Conservation (phyloP, 140 eudicot genomes). For the Oenanthe javanica region DNA sequence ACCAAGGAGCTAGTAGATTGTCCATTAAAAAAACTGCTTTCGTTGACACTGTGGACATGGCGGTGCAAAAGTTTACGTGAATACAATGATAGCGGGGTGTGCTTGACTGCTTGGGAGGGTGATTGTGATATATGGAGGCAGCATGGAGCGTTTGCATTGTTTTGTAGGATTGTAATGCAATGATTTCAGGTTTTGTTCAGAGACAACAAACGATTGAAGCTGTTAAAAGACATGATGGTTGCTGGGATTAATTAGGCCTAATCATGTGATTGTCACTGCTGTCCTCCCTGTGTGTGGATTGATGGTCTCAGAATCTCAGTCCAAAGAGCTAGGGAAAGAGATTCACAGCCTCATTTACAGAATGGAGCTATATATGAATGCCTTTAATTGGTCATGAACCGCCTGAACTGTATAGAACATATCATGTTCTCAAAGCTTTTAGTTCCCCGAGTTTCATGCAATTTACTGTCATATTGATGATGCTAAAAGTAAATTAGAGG, state of each 20-base stretch:
- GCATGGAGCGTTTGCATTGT: slow-evolving; percentile 25
- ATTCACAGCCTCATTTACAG: slow-evolving; percentile 16
- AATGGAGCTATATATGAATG: slow-evolving; percentile 10
- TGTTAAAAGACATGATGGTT: slow-evolving; percentile 48
- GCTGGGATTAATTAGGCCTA: slow-evolving; percentile 42
- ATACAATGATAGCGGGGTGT: slow-evolving; percentile 51
- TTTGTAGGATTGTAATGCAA: slow-evolving; percentile 66
- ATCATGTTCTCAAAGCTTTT: too few species aligned
- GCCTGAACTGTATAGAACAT: too few species aligned
- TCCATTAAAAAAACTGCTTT: too few species aligned
- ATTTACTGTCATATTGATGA: too few species aligned
- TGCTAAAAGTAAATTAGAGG: too few species aligned
- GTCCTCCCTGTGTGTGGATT: slow-evolving; percentile 53
- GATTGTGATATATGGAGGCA: slow-evolving; percentile 26
- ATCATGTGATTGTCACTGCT: slow-evolving; percentile 46
- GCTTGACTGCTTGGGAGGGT: slow-evolving; percentile 45
- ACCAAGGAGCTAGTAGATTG: too few species aligned
- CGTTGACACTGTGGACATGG: too few species aligned
- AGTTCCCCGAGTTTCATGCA: too few species aligned
- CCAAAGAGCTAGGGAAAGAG: too few species aligned
- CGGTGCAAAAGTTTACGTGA: slow-evolving; percentile 43
- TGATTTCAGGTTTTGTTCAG: slow-evolving; percentile 70
- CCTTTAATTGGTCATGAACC: too few species aligned
- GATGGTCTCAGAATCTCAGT: slow-evolving; percentile 21
- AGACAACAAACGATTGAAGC: slow-evolving; percentile 38